phyloP scores from a whole-genome alignment of 2,329 filamentous ascomycete genomes.

The Hymenoscyphus fructigenus region DNA sequence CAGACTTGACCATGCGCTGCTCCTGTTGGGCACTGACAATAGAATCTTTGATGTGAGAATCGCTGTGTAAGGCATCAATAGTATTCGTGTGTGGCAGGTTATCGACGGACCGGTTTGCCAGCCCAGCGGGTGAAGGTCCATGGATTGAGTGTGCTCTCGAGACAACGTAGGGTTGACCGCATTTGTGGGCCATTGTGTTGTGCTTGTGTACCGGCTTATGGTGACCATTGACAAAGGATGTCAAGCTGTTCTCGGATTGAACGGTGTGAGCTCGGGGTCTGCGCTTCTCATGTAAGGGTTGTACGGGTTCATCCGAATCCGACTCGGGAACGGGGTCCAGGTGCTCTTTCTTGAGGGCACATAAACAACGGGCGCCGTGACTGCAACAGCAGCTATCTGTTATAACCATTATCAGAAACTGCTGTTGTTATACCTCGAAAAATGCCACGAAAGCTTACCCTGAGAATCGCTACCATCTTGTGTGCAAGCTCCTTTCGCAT shows the following conservation, averaged over 20 bases:
- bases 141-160: constrained; percentile 58
- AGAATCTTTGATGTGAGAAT: constrained; percentile 40
- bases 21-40: constrained; percentile 41
- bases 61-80: constrained; percentile 41
- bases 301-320: constrained; percentile 53
- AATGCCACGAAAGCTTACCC: constrained; percentile 37
- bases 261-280: constrained; percentile 61
- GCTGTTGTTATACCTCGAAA: constrained; percentile 23
- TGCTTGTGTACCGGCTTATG: constrained; percentile 63
- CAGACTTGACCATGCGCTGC: constrained; percentile 57
- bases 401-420: constrained; percentile 37
- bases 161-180: constrained; percentile 57
- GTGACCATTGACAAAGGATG: constrained; percentile 63
- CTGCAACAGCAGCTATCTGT: constrained; percentile 69
- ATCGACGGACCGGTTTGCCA: constrained; percentile 49
- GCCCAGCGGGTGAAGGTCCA: constrained; percentile 46
- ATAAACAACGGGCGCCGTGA: constrained; percentile 66
- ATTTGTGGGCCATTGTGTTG: constrained; percentile 60
- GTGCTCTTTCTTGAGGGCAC: constrained; percentile 61
- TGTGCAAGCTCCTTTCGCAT: constrained; percentile 54
- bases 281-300: constrained; percentile 42
- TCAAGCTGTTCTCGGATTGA: constrained; percentile 57
- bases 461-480: constrained; percentile 47
- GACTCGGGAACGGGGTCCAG: constrained; percentile 66
- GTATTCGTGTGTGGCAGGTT: constrained; percentile 43